A percentile compares a stretch with the other conserved stretches of the same genome.
These are phyloP conservation scores for Cladosporium austrohemisphaericum DNA, from an alignment of 2,329 filamentous ascomycete species.

Conservation along the genomic window DNA sequence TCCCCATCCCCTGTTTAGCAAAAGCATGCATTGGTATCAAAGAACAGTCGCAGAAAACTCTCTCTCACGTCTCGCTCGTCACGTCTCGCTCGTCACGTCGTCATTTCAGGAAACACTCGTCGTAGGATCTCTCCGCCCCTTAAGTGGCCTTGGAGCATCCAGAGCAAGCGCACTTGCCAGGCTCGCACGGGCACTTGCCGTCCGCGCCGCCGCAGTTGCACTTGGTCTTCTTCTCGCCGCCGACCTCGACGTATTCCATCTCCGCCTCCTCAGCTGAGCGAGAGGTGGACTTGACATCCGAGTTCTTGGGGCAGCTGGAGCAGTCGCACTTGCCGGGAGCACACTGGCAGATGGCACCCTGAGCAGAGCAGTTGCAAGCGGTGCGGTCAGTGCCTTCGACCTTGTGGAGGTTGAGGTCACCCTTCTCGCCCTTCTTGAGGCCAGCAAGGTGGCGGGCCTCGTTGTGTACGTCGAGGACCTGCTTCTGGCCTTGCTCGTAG, in stretches of 20 bases:
- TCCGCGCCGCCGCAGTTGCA: conserved; percentile 49
- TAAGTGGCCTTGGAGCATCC: conserved; percentile 43
- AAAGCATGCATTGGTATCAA: conserved; percentile 14
- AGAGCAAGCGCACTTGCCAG: conserved; percentile 47
- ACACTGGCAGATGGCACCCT: conserved; percentile 35
- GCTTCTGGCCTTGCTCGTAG: conserved; percentile 78
- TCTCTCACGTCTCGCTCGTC: too few relatives aligned
- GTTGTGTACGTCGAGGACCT: conserved; percentile 88
- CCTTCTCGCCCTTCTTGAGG: conserved; percentile 62
- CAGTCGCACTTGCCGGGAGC: conserved; percentile 38
- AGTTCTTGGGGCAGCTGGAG: conserved; percentile 45
- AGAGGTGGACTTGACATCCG: conserved; percentile 29
- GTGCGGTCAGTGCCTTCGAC: conserved; percentile 35
- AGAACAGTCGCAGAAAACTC: not conserved
- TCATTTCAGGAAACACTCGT: too few relatives aligned
- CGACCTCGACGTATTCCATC: conserved; percentile 51
- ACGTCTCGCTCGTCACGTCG: conserved; percentile 6
- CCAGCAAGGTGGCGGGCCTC: conserved; percentile 87
- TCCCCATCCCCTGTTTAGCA: too few relatives aligned
- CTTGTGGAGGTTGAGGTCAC: conserved; percentile 51
- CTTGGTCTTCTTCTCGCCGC: conserved; percentile 43
- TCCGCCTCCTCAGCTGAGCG: conserved; percentile 30
- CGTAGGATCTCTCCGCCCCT: not conserved
- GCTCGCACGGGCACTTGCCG: conserved; percentile 45
- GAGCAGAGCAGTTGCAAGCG: conserved; percentile 36